These are phyloP conservation scores for Candida glucosophila DNA, from an alignment of 1,139 yeast genomes.

Conservation along the genomic window DNA sequence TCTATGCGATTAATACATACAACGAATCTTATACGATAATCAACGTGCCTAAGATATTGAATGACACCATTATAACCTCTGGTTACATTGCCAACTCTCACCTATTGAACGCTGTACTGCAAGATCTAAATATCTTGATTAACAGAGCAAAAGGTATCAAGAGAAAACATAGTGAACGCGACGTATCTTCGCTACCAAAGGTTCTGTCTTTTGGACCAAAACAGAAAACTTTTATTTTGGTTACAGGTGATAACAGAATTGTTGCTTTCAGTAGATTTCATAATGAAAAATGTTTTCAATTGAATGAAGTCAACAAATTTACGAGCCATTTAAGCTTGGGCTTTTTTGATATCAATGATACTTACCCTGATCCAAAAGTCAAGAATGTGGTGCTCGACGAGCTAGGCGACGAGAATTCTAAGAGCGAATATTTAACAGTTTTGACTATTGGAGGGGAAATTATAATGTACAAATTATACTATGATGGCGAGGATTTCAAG, in stretches of 20 bases:
- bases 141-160: slow-evolving; percentile 22
- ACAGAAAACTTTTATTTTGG: slow-evolving; percentile 52
- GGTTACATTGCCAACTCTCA: slow-evolving; percentile 52
- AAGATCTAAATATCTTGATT: slow-evolving; percentile 26
- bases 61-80: slow-evolving; percentile 57
- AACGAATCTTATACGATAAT: slow-evolving; percentile 28
- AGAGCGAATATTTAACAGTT: slow-evolving; percentile 55
- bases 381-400: slow-evolving; percentile 62
- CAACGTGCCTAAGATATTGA: slow-evolving; percentile 42
- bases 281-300: slow-evolving; percentile 57
- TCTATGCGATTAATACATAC: slow-evolving; percentile 35
- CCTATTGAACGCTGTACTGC: slow-evolving; percentile 33
- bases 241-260: slow-evolving; percentile 69
- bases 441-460: slow-evolving; percentile 78
- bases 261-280: slow-evolving; percentile 59
- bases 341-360: slow-evolving; percentile 49
- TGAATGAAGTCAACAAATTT: slow-evolving; percentile 51
- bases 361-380: slow-evolving; percentile 66
- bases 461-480: slow-evolving; percentile 52
- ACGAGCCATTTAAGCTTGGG: slow-evolving; percentile 45
- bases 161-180: slow-evolving; percentile 15
- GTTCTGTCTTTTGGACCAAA: slow-evolving; percentile 20
- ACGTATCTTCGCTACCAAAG: slow-evolving; percentile 4
- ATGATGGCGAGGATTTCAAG: slow-evolving; percentile 41
- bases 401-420: slow-evolving; percentile 51